phyloP scores from a whole-genome alignment of 2,329 filamentous ascomycete species.

The Cladophialophora yegresii region DNA sequence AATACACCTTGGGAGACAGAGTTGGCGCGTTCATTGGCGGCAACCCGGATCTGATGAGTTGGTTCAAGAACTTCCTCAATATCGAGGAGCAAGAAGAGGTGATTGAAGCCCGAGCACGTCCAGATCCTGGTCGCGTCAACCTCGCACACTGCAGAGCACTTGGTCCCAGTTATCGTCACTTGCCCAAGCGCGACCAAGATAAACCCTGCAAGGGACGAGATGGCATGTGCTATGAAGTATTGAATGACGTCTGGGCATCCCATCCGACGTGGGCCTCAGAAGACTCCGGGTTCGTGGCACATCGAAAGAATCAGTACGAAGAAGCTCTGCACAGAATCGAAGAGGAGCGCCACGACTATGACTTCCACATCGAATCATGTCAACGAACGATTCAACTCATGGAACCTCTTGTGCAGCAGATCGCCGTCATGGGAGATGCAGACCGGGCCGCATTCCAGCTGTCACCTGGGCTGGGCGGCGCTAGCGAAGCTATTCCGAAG shows the following conservation, averaged over 20 bases:
- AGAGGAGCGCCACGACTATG: conserved; percentile 97
- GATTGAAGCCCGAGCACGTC: conserved; percentile 74
- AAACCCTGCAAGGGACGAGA: conserved; percentile 93
- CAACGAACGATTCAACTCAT: conserved; percentile 93
- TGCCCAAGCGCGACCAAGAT: conserved; percentile 86
- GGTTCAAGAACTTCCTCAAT: conserved; percentile 81
- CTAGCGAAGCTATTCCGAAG: conserved; percentile 95
- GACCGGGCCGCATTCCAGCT: conserved; percentile 77
- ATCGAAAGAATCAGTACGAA: conserved; percentile 94
- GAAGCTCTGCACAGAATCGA: conserved; percentile 94
- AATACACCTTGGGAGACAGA: conserved; percentile 77
- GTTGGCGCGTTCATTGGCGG: conserved; percentile 82
- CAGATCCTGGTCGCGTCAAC: conserved; percentile 79
- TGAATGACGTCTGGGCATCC: conserved; percentile 98
- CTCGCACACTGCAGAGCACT: conserved; percentile 94
- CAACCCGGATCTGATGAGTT: conserved; percentile 83
- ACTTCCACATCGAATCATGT: conserved; percentile 96
- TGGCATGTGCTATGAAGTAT: conserved; percentile 85
- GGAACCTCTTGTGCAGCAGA: conserved; percentile 88
- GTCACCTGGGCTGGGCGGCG: conserved; percentile 80
- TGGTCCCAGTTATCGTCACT: conserved; percentile 88
- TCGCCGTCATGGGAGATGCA: conserved; percentile 72
- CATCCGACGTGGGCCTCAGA: conserved; percentile 99
- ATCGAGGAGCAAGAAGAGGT: conserved; percentile 75
- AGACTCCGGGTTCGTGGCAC: conserved; percentile 94